Base-by-base conservation (phyloP, 768 basidiomycete genomes). In the Rhodotorula toruloides region DNA sequence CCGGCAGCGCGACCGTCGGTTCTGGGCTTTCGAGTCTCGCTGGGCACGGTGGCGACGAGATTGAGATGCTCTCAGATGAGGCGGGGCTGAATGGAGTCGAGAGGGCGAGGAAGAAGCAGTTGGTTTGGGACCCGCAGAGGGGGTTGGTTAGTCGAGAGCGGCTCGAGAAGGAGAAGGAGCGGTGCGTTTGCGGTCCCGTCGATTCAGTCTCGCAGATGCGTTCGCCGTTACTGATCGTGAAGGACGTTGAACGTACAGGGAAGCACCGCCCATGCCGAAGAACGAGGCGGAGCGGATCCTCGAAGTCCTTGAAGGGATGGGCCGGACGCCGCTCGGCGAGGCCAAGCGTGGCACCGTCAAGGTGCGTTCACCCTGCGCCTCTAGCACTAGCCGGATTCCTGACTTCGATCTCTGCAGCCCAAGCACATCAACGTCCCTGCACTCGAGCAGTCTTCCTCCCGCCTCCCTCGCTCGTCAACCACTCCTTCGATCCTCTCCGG, bases 271-370 rank as follows among this genome's bases (percentile, higher is more conserved):
- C 0, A 25, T 71, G 17, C 70, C 70, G 13, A 71, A 71, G 54
- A 71, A 71, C 54, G 65, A 71, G 50, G 70, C 70, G 9, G 70
- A 71, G 36, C 61, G 70, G 16, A 71, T 71, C n/a, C 59, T 71
- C n/a, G 65, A 71, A 47, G 70, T 71, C 2, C 65, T 71, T 44
- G 70, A 71, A 37, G 70, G 70, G 14, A 67, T 71, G 70, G 70
- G 70, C 11, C 40, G 70, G 9, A 71, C 70, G 11, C 70, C 70
- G 2, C 8, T 67, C 6, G 65, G 70, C 16, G 70, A 71, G 19
- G 70, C 70, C 2, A 66, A 71, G 49, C 53, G 70, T 1, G 70
- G 58, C 10, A 27, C 61, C 10, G 37, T 47, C 29, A 36, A 60
- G 12, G 68, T 70, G 5, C 21, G 67, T 49, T 0, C 43, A 1